Percentiles rank a stretch among this genome's conserved stretches.
These are phyloP conservation scores for maize (Zea mays) DNA, from an alignment of 176 grass and related monocot genomes.

Conservation along the genomic window Zm-B73-REFERENCE-NAM-5.0 NC_050096.1:205280501-205281000, in stretches of 20 bases:
- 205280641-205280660: background rate
- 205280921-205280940: no score
- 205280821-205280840: no score
- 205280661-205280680: background rate
- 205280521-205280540: no score
- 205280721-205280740: background rate
- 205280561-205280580: background rate
- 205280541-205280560: background rate
- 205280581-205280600: background rate
- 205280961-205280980: no score
- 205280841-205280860: background rate
- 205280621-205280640: background rate
- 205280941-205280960: no score
- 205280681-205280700: no score
- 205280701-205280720: no score
- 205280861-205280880: background rate
- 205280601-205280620: background rate
- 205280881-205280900: no score
- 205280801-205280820: background rate
- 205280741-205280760: slow-evolving; percentile 19
- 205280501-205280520: background rate
- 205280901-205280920: no score
- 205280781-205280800: background rate
- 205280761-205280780: slow-evolving; percentile 33
- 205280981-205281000: no score